Percentiles rank a stretch among this genome's conserved stretches.
Evolutionary conservation across 1,284 basidiomycete genomes (phyloP).

Genomic region (Pholiota adiposa): DNA sequence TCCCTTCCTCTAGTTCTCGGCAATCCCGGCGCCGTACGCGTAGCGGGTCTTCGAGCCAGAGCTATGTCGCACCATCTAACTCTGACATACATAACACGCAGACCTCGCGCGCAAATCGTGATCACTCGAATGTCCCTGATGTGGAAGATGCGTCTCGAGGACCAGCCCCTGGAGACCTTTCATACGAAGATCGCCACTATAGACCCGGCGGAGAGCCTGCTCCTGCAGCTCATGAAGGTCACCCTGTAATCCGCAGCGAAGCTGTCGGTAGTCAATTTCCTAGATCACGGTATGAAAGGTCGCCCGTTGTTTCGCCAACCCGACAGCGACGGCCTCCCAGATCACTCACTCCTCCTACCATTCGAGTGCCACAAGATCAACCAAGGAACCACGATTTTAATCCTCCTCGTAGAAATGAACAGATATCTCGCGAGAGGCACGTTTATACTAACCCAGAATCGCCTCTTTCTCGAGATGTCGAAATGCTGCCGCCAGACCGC

Average conservation of each 20-base stretch:
- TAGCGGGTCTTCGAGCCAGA: slow-evolving; percentile 26
- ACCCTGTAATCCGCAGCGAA: slow-evolving; percentile 17
- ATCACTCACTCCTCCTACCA: slow-evolving; percentile 29
- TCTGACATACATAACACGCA: slow-evolving; percentile 34
- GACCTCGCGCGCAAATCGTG: slow-evolving; percentile 27
- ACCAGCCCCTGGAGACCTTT: slow-evolving; percentile 34
- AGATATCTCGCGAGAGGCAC: slow-evolving; percentile 29
- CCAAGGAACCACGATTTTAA: slow-evolving; percentile 15
- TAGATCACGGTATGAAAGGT: slow-evolving; percentile 24
- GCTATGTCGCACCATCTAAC: slow-evolving; percentile 24
- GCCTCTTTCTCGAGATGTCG: slow-evolving; percentile 30
- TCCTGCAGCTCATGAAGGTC: slow-evolving; percentile 11
- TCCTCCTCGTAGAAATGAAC: slow-evolving; percentile 22
- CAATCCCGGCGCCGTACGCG: slow-evolving; percentile 27
- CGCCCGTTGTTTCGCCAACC: slow-evolving; percentile 31
- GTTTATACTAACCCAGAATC: slow-evolving; percentile 35
- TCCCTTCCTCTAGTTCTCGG: slow-evolving; percentile 19
- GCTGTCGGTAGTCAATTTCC: slow-evolving; percentile 20
- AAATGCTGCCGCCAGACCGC: slow-evolving; percentile 29
- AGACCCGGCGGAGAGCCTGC: slow-evolving; percentile 45
- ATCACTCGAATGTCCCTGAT: slow-evolving; percentile 22
- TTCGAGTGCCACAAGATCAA: slow-evolving; percentile 10
- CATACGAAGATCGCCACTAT: slow-evolving; percentile 68
- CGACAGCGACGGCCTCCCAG: slow-evolving; percentile 32
- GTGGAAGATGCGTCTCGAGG: slow-evolving; percentile 9